Conservation (phyloP, 768 basidiomycete species). For the Roridomyces roridus region DNA sequence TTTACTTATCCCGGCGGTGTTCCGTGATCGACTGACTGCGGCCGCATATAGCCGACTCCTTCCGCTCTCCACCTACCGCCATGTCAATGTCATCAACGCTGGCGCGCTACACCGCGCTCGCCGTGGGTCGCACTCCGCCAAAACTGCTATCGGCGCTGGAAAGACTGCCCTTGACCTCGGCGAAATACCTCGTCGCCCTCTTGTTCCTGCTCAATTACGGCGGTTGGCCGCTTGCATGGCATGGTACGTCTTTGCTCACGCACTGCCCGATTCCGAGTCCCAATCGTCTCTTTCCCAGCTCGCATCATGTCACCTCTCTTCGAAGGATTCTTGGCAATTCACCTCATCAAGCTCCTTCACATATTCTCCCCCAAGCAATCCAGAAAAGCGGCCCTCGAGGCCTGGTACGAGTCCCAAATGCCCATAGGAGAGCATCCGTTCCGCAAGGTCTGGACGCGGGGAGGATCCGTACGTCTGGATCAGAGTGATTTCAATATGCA, state of each 20-base stretch:
- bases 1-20: too few relatives aligned
- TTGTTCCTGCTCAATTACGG: slow-evolving; percentile 64
- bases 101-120: too few relatives aligned
- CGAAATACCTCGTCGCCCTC: slow-evolving; percentile 52
- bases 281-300: slow-evolving; percentile 4
- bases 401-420: not conserved
- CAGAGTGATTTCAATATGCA: slow-evolving; percentile 79
- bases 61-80: too few relatives aligned
- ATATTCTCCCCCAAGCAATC: slow-evolving; percentile 42
- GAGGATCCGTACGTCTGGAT: slow-evolving; percentile 69
- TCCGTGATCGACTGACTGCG: too few relatives aligned
- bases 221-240: slow-evolving; percentile 73
- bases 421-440: slow-evolving; percentile 68
- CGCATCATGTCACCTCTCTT: slow-evolving; percentile 9
- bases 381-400: slow-evolving; percentile 31
- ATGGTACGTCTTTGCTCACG: slow-evolving; percentile 53
- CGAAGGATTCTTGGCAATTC: slow-evolving; percentile 20
- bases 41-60: too few relatives aligned
- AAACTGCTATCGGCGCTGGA: too few relatives aligned
- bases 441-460: slow-evolving; percentile 40
- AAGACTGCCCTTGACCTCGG: too few relatives aligned
- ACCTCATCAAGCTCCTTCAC: slow-evolving; percentile 33
- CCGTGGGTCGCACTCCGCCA: too few relatives aligned
- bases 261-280: not conserved
- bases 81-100: too few relatives aligned